A percentile compares a stretch with the other conserved stretches of the same genome.
Conservation (phyloP, 2,329 filamentous ascomycete species). For the Hymenoscyphus albidus region DNA sequence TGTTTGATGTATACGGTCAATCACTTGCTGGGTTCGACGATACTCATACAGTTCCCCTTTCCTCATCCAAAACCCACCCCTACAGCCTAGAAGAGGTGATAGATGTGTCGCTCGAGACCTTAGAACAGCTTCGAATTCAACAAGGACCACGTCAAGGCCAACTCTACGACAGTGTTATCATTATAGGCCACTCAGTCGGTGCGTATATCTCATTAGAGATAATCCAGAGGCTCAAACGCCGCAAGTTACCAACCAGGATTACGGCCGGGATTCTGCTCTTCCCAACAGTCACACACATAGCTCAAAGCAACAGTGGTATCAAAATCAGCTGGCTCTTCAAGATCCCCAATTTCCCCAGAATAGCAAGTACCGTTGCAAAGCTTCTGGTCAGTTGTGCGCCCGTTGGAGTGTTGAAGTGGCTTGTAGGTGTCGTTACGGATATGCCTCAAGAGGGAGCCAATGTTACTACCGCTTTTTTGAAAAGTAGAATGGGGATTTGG, state of each 20-base stretch:
- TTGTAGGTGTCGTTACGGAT: constrained; percentile 43
- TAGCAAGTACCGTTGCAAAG: constrained; percentile 24
- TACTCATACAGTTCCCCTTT: constrained; percentile 40
- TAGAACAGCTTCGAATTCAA: constrained; percentile 26
- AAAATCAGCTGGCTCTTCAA: constrained; percentile 45
- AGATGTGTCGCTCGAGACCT: constrained; percentile 18
- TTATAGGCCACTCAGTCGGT: constrained; percentile 73
- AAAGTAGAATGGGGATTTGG: constrained; percentile 53
- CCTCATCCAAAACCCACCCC: constrained; percentile 39
- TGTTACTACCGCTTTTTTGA: constrained; percentile 51
- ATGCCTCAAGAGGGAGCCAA: constrained; percentile 48
- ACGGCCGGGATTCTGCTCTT: constrained; percentile 62
- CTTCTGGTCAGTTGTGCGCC: constrained; percentile 43
- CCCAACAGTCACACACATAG: constrained; percentile 70
- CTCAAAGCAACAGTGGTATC: constrained; percentile 55
- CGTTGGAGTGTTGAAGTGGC: constrained; percentile 38
- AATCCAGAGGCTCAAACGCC: constrained; percentile 42
- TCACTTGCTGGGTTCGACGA: constrained; percentile 56
- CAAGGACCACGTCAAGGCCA: constrained; percentile 33
- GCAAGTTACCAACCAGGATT: constrained; percentile 17
- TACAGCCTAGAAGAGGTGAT: constrained; percentile 54
- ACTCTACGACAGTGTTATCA: constrained; percentile 55
- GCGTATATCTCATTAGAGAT: constrained; percentile 68
- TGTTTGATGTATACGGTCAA: constrained; percentile 51
- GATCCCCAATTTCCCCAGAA: constrained; percentile 30